phyloP scores from a whole-genome alignment of 2,329 filamentous ascomycete genomes.

The Stachybotrys chlorohalonatus region DNA sequence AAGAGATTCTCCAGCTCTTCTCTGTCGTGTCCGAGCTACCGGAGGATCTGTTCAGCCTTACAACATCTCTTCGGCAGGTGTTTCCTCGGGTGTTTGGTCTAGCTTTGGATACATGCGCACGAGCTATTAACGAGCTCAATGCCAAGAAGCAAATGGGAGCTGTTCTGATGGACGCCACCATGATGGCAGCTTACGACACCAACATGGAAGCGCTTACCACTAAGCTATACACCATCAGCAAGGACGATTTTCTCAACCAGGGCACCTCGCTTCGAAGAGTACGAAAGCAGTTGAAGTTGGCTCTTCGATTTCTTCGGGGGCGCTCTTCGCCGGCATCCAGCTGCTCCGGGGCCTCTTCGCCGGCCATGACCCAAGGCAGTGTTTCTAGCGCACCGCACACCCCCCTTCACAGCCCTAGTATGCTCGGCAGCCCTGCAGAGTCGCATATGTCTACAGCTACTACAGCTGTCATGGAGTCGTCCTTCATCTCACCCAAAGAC shows the following conservation, averaged over 20 bases:
- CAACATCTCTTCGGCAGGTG: conserved; percentile 11
- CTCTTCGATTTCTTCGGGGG: conserved; percentile 10
- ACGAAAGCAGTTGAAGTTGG: conserved; percentile 19
- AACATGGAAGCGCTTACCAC: conserved; percentile 14
- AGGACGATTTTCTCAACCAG: conserved; percentile 18
- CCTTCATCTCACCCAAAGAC: conserved; percentile 9
- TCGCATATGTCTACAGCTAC: conserved; percentile 7
- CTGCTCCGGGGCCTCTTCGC: conserved; percentile 9
- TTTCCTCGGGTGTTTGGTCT: conserved; percentile 18
- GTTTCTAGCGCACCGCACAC: conserved; percentile 12
- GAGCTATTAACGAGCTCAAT: conserved; percentile 16
- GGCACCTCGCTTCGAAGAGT: conserved; percentile 11
- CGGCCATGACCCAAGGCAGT: conserved; percentile 4
- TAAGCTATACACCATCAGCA: conserved; percentile 15
- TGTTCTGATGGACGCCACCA: conserved; percentile 10
- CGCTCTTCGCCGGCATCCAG: conserved; percentile 5
- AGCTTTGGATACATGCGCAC: conserved; percentile 21
- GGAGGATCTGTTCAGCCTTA: conserved; percentile 8
- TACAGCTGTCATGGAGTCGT: conserved; percentile 5
- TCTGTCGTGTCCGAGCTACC: conserved; percentile 9
- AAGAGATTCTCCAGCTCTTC: conserved; percentile 18
- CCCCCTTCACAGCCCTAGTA: conserved; percentile 5
- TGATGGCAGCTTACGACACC: conserved; percentile 12
- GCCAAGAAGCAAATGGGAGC: conserved; percentile 6
- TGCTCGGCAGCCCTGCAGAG: conserved; percentile 1